These are phyloP conservation scores for Cruciata laevipes DNA, from an alignment of 257 asterid species.

Conservation along the genomic window DNA sequence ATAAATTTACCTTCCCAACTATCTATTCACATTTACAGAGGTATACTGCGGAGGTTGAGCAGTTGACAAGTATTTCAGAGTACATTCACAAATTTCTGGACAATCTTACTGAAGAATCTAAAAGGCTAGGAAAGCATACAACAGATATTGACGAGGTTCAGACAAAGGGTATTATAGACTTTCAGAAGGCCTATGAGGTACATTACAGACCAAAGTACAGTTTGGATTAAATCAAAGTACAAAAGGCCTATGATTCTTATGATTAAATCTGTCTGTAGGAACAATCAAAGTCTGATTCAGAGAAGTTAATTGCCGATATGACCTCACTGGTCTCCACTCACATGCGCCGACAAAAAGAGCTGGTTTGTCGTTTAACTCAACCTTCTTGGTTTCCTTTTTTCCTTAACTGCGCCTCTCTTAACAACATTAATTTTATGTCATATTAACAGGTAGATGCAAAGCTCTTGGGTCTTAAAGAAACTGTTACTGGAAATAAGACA, in stretches of 20 bases:
- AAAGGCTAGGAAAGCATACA: slow-evolving; percentile 49
- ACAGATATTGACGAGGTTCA: slow-evolving; percentile 38
- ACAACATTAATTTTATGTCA: not conserved
- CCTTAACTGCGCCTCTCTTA: not conserved
- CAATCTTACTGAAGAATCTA: slow-evolving; percentile 53
- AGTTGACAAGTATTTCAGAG: slow-evolving; percentile 48
- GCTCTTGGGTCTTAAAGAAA: slow-evolving; percentile 50
- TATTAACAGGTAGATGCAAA: slow-evolving; percentile 53
- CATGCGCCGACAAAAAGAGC: slow-evolving; percentile 66
- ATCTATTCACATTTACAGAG: slow-evolving; percentile 22
- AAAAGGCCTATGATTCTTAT: slow-evolving; percentile 10
- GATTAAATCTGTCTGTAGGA: slow-evolving; percentile 39
- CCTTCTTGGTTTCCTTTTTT: not conserved
- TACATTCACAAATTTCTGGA: slow-evolving; percentile 42
- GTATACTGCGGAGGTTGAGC: slow-evolving; percentile 44
- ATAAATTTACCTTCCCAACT: not conserved
- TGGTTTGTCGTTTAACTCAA: slow-evolving; percentile 34
- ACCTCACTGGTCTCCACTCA: slow-evolving; percentile 56
- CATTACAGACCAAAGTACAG: not conserved
- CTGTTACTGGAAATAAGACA: slow-evolving; percentile 45
- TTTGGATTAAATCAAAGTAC: not conserved
- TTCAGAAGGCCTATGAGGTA: slow-evolving; percentile 72
- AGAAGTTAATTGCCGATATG: slow-evolving; percentile 74
- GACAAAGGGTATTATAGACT: slow-evolving; percentile 51
- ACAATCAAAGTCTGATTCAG: slow-evolving; percentile 55